Evolutionary conservation across 2,329 filamentous ascomycete genomes (phyloP), one percentile per base, ranked within the genome.

Genomic region (Aspergillus sp.): DNA sequence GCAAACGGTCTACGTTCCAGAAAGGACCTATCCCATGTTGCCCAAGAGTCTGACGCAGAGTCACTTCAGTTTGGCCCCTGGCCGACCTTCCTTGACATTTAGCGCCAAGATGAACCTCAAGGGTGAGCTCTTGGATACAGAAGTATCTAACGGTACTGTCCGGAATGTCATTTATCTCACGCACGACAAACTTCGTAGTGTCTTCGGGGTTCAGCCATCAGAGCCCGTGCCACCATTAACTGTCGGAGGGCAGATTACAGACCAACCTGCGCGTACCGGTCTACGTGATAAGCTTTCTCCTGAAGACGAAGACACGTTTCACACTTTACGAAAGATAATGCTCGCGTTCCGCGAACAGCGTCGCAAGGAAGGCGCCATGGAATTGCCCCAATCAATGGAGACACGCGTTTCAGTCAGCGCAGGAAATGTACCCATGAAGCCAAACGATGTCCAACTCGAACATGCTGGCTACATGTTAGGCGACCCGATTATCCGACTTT

Each of bases 81-180:
- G 81, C 43, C 77, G 83, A n/a, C 84, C 85, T 2, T 81, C 80
- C 13, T 70, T 88, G 32, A 88, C 85, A 0, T 84, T 87, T 66
- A 87, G 84, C 64, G 81, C 82, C 7, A 80, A 80, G 57, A 66
- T 88, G 41, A 77, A 84, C 59, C 61, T 68, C 1, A 63, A 77
- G 18, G 85, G 84, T 9, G 73, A 81, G 4, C 76, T 84, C 3
- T 63, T 85, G 2, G 84, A 86, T 32, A 78, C 75, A 7, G 79
- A 81, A 44, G 76, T 88, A 18, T 73, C 73, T 34, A 77, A 82
- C 32, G 85, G 85, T 1, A 78, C 73, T 9, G 71, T 85, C 18
- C 76, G 76, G 5, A 86, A 86, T 48, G 80, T 87, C 2, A 70
- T 83, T 17, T 77, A 75, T 24, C 63, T 87, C 13, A 84, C 82